A percentile compares a stretch with the other conserved stretches of the same genome.
Conservation (phyloP, 306 rosid genomes). For the Crataegus laevigata region DNA sequence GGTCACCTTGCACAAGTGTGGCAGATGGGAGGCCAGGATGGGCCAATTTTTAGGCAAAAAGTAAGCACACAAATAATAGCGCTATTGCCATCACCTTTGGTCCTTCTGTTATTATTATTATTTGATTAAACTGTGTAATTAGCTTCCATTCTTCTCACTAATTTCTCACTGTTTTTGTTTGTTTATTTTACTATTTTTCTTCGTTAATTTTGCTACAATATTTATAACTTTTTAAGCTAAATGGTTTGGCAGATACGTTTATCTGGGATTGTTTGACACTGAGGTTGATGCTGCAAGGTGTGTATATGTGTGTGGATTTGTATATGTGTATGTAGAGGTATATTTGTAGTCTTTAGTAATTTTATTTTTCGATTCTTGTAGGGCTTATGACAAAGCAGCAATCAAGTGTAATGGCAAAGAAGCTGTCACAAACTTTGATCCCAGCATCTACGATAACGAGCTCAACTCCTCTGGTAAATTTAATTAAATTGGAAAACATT, state of each 20-base stretch:
- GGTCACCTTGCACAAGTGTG: slow-evolving; percentile 95
- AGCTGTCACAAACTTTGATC: slow-evolving; percentile 95
- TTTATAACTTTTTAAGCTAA: not conserved
- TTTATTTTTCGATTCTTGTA: slow-evolving; percentile 13
- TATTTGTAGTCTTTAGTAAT: not conserved
- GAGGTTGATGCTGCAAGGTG: slow-evolving; percentile 97
- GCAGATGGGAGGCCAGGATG: slow-evolving; percentile 99
- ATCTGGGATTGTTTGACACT: slow-evolving; percentile 89
- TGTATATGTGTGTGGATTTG: not conserved
- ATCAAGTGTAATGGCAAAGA: slow-evolving; percentile 96
- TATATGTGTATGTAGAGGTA: not conserved
- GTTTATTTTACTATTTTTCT: not conserved
- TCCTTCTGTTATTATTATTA: not conserved
- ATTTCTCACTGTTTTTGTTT: not conserved
- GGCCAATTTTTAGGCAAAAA: slow-evolving; percentile 98
- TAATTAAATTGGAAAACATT: not conserved
- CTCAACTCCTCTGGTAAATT: slow-evolving; percentile 60
- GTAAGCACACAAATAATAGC: slow-evolving; percentile 25
- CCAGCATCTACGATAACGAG: slow-evolving; percentile 78
- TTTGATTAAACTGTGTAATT: not conserved
- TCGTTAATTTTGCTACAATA: not conserved
- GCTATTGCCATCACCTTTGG: not conserved
- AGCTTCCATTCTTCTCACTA: not conserved
- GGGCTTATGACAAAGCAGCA: slow-evolving; percentile 99
- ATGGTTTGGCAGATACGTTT: slow-evolving; percentile 63